phyloP scores from a whole-genome alignment of 768 basidiomycete genomes.

The Pisolithus sp. region DNA sequence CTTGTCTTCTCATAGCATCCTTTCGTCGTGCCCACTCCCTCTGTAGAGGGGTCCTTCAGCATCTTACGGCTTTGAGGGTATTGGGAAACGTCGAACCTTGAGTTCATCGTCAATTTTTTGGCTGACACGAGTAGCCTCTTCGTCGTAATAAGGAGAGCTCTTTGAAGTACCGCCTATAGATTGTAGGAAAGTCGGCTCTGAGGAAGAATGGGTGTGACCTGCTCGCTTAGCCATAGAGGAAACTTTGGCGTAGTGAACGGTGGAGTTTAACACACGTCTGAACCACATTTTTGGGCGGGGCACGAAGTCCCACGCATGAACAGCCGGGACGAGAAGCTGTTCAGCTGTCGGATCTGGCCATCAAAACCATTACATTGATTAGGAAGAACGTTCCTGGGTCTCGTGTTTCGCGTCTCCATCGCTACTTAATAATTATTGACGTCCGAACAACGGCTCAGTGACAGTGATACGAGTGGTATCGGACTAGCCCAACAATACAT shows the following conservation, averaged over 20 bases:
- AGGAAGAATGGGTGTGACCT: constrained; percentile 24
- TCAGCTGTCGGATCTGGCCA: constrained; percentile 19
- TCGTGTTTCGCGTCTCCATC: neutral
- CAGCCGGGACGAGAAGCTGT: constrained; percentile 30
- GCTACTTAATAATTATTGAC: too few relatives aligned
- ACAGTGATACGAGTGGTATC: too few relatives aligned
- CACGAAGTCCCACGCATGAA: constrained; percentile 31
- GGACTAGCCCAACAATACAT: too few relatives aligned
- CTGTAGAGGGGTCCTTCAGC: constrained; percentile 25
- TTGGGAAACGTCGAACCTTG: constrained; percentile 31
- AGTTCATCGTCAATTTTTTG: constrained; percentile 53
- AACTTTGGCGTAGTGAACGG: constrained; percentile 12
- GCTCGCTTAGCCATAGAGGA: constrained; percentile 23
- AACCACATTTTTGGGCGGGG: constrained; percentile 24
- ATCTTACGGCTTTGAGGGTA: neutral
- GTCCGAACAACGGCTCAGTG: too few relatives aligned
- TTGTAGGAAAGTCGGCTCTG: constrained; percentile 27
- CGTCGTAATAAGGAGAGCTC: constrained; percentile 33
- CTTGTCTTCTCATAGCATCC: constrained; percentile 40
- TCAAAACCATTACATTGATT: constrained; percentile 20
- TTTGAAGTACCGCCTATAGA: constrained; percentile 25
- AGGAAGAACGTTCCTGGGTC: constrained; percentile 9
- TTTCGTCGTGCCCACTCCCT: constrained; percentile 43
- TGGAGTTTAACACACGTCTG: constrained; percentile 15
- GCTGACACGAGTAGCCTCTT: constrained; percentile 41